Evolutionary conservation across 2,329 filamentous ascomycete genomes (phyloP).

Genomic region (Coleophoma crateriformis): DNA sequence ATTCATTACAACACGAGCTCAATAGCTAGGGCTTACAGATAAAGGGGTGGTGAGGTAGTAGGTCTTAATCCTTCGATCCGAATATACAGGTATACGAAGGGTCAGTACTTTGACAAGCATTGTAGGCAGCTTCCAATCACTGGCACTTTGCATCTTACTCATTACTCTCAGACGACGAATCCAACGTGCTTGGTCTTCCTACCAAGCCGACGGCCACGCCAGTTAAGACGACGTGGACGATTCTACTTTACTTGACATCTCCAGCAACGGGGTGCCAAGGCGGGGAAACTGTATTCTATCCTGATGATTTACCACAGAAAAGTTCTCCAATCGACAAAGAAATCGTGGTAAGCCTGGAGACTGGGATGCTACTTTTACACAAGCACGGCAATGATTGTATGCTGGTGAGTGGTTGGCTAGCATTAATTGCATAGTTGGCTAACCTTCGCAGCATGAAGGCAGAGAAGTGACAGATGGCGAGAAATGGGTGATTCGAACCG

Average conservation of each 20-base stretch:
- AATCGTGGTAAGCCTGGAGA: slow-evolving; percentile 68
- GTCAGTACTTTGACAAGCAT: slow-evolving; percentile 89
- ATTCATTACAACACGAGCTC: no score
- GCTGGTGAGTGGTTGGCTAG: slow-evolving; percentile 44
- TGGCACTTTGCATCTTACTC: background rate
- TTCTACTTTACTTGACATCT: slow-evolving; percentile 81
- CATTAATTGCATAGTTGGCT: slow-evolving; percentile 1
- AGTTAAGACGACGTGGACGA: slow-evolving; percentile 82
- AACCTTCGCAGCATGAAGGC: slow-evolving; percentile 63
- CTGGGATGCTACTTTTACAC: slow-evolving; percentile 82
- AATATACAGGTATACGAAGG: slow-evolving; percentile 79
- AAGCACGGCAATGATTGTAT: slow-evolving; percentile 87
- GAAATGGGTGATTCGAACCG: slow-evolving; percentile 87
- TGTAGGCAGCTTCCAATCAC: slow-evolving; percentile 51
- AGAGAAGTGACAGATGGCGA: slow-evolving; percentile 73
- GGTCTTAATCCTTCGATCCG: slow-evolving; percentile 85
- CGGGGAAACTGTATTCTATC: slow-evolving; percentile 90
- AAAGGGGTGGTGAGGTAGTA: slow-evolving; percentile 78
- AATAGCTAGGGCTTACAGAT: slow-evolving; percentile 20
- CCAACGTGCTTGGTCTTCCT: slow-evolving; percentile 62
- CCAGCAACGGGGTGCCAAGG: slow-evolving; percentile 69
- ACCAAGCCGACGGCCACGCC: slow-evolving; percentile 33
- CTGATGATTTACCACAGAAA: slow-evolving; percentile 51
- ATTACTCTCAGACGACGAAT: slow-evolving; percentile 68
- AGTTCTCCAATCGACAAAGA: slow-evolving; percentile 47